Conservation (phyloP, 306 rosid genomes). For the Betula pendula region DNA sequence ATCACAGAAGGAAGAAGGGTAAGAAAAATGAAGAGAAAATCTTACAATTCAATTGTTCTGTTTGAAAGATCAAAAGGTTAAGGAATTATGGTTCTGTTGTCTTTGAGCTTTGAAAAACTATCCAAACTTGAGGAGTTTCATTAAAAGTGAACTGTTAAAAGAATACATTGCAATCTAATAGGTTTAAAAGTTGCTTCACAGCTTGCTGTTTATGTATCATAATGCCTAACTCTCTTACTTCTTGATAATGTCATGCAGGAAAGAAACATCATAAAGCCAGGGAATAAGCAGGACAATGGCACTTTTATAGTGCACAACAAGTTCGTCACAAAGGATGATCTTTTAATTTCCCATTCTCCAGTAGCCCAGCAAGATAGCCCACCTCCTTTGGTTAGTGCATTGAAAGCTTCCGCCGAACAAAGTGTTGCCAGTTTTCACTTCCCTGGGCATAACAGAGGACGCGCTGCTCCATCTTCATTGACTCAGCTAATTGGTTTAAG, state of each 20-base stretch:
- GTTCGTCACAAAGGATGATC: conserved; percentile 25
- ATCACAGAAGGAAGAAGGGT: too few relatives aligned
- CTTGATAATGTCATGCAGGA: conserved; percentile 33
- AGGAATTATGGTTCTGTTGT: background rate
- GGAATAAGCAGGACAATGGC: conserved; percentile 21
- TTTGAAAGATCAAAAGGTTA: background rate
- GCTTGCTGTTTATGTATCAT: background rate
- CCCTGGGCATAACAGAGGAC: conserved; percentile 94
- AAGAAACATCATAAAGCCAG: conserved; percentile 22
- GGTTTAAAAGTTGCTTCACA: background rate
- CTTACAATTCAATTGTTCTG: background rate
- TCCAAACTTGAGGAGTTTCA: background rate
- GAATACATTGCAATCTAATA: background rate
- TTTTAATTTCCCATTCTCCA: conserved; percentile 11
- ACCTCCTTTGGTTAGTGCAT: conserved; percentile 69
- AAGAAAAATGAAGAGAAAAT: background rate
- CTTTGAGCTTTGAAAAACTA: background rate
- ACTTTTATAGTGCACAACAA: conserved; percentile 12
- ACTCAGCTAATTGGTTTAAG: conserved; percentile 60
- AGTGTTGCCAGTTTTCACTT: conserved; percentile 73
- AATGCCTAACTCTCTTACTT: background rate
- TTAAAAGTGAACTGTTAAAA: background rate
- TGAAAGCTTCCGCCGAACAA: conserved; percentile 68
- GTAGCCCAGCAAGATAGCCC: conserved; percentile 25
- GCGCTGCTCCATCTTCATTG: conserved; percentile 72